Evolutionary conservation across 495 filamentous ascomycete genomes (phyloP).

Genomic region (Saxophila tyrrhenica): DNA sequence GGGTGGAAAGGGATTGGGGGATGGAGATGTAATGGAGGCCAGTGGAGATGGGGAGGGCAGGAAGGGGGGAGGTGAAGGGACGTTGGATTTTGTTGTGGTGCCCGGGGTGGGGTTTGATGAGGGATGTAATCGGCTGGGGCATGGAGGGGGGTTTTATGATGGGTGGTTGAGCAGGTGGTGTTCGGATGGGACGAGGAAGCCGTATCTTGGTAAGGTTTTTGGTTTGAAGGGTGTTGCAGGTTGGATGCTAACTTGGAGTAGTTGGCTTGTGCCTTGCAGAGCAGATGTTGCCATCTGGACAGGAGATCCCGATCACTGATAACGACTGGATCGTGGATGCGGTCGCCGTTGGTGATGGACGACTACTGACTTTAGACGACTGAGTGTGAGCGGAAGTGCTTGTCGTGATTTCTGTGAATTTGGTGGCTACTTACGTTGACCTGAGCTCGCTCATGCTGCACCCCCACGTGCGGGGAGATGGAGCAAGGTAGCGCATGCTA

Average conservation of each 20-base stretch:
- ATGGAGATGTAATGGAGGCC: background rate
- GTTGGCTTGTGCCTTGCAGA: constrained; percentile 82
- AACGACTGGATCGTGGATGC: constrained; percentile 59
- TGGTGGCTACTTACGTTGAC: background rate
- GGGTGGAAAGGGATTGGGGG: constrained; percentile 36
- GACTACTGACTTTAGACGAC: constrained; percentile 13
- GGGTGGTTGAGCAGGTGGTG: constrained; percentile 68
- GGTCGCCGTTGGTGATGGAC: constrained; percentile 49
- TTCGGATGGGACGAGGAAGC: constrained; percentile 40
- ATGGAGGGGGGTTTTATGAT: constrained; percentile 97
- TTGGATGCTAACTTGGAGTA: constrained; percentile 5
- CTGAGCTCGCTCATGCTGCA: too few relatives aligned
- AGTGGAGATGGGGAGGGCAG: background rate
- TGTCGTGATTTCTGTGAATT: background rate
- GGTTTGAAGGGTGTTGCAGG: background rate
- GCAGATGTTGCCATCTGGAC: constrained; percentile 57
- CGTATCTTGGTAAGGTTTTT: constrained; percentile 47
- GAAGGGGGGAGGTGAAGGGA: constrained; percentile 28
- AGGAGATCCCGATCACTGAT: constrained; percentile 53
- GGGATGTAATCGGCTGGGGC: constrained; percentile 65
- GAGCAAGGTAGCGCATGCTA: too few relatives aligned
- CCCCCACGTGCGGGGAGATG: too few relatives aligned
- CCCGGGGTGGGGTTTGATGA: constrained; percentile 88
- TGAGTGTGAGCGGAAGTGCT: background rate
- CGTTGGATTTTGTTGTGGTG: constrained; percentile 78